Base-by-base conservation (phyloP, 129 eudicot species). In the Centaurea solstitialis region DNA sequence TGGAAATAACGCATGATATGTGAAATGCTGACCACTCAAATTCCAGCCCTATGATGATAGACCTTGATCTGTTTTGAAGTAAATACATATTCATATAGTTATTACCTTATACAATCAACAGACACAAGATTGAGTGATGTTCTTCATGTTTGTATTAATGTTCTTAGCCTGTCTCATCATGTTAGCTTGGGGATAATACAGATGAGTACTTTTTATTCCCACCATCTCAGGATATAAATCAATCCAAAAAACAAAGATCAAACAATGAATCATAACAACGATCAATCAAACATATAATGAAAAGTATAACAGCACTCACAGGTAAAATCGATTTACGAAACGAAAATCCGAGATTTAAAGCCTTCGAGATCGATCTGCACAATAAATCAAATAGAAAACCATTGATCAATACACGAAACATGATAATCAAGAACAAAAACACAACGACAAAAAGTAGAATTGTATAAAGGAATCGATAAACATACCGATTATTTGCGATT, bases 1-100 rank as follows among this genome's bases (percentile, higher is more conserved):
- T 67, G 97, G 99, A 79, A 94, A 94, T 70, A 94, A 81, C 15
- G 97, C 99, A 81, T 92, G 97, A 80, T 94, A 94, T 38, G 99
- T 92, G 15, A 97, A 94, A 82, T 94, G 93, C 74, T 94, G 99
- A 47, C 99, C 99, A 83, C 74, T 89, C 81, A 94, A 86, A 85
- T 94, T 94, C 99, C 99, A 94, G 0, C 97, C 99, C 99, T 97
- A 94, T 59, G 99, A 94, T 76, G 97, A 94, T 77, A 94, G 79
- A 84, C 97, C 99, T 68, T 92, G 91, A 86, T 92, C 96, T 2
- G 82, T 85, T 83, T 97, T 94, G 82, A 35, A 78, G 10, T 39
- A 61, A 33, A 22, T 23, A 68, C 39, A 72, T 22, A 72, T 39
- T 23, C 74, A 74, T 69, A 68, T 21, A 9, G 40, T 20, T 38